Evolutionary conservation across 768 basidiomycete species (phyloP), one percentile per base, ranked within the genome.

Genomic region (Tulasnella sp.): DNA sequence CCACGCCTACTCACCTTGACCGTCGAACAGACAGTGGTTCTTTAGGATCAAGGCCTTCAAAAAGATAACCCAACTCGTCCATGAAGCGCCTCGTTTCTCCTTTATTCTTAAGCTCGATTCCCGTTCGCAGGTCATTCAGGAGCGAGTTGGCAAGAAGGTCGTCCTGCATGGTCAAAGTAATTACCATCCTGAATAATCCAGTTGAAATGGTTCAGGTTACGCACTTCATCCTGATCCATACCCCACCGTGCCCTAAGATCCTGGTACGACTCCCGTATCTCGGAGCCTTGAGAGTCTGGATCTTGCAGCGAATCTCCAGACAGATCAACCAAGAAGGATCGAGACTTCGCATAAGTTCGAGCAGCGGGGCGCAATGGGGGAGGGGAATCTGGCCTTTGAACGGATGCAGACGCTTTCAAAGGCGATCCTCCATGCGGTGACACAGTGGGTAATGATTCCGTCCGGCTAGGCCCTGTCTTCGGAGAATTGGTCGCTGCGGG

Each of bases 21-120:
- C 92, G 87, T 72, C 90, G 87, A 35, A 94, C 86, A 2, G 70
- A 90, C 81, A 13, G 87, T 86, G 20, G 86, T 87, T 20, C 85
- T 85, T 13, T 83, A 81, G 74, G 67, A 37, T 90, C 89, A 84
- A 95, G 87, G 0, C 94, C 93, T 83, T 95, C 94, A 79, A 94
- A 92, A 5, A 95, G 84, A 84, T 94, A 95, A 0, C 94, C 94
- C 3, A 94, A 88, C 81, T 94, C 93, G 79, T 95, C 94, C 61
- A 94, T 83, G 82, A 95, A 95, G 20, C 92, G 86, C 79, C 93
- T 86, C 75, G 87, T 90, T 84, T 95, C 93, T 16, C 94, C 94
- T 82, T 92, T 93, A 81, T 88, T 92, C 77, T 93, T 85, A 51
- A 95, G 85, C 80, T 95, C 93, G 0, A 92, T 91, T 67, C 94